Conservation (phyloP, 495 filamentous ascomycete species). For the Evernia prunastri region DNA sequence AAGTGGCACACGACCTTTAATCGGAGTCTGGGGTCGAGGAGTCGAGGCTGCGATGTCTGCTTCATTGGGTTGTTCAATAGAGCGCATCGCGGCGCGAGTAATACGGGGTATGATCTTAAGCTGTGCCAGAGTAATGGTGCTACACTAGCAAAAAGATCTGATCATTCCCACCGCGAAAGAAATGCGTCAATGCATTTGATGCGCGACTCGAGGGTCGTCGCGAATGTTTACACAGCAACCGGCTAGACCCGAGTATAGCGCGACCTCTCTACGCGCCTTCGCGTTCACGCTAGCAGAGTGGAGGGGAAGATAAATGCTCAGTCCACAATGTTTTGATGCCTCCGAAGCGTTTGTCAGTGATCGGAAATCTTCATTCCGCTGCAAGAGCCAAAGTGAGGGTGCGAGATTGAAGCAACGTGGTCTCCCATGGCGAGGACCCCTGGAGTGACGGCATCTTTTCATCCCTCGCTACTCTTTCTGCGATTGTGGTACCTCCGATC, state of each 20-base stretch:
- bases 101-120: slow-evolving; percentile 31
- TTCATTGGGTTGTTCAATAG: slow-evolving; percentile 24
- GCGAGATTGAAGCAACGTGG: background rate
- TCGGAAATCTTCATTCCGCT: background rate
- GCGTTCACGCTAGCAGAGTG: slow-evolving; percentile 2
- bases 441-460: background rate
- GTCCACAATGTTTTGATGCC: too few relatives aligned
- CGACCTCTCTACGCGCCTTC: slow-evolving; percentile 17
- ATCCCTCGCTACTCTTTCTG: slow-evolving; percentile 14
- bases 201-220: background rate
- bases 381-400: background rate
- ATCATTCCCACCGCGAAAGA: background rate
- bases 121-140: background rate
- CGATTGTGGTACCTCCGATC: slow-evolving; percentile 12
- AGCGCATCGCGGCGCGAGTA: slow-evolving; percentile 30
- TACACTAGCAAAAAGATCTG: background rate
- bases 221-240: slow-evolving; percentile 29
- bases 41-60: slow-evolving; percentile 14
- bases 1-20: slow-evolving; percentile 24
- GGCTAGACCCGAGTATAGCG: slow-evolving; percentile 20
- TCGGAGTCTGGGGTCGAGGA: slow-evolving; percentile 22
- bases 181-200: slow-evolving; percentile 5
- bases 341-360: background rate
- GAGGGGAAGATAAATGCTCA: background rate
- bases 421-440: background rate